These are phyloP conservation scores for Fusarium multiceps DNA, from an alignment of 2,329 filamentous ascomycete genomes.

Conservation along the genomic window DNA sequence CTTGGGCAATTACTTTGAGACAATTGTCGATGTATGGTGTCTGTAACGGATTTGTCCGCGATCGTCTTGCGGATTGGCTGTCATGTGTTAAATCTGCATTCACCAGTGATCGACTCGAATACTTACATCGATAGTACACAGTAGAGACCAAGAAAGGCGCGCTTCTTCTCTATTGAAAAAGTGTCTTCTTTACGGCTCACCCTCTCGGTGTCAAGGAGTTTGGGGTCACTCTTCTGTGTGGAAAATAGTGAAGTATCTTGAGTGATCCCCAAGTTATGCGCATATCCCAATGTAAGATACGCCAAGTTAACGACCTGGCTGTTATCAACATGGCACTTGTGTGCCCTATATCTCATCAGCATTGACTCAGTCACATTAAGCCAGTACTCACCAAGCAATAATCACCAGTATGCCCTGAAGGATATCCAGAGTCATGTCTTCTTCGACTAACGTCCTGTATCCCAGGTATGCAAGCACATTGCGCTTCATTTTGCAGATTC, in stretches of 20 bases:
- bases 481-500: conserved; percentile 54
- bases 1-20: conserved; percentile 46
- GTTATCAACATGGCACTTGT: conserved; percentile 51
- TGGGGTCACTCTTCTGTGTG: conserved; percentile 13
- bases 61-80: conserved; percentile 54
- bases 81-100: not conserved
- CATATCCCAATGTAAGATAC: conserved; percentile 55
- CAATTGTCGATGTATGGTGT: conserved; percentile 50
- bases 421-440: conserved; percentile 56
- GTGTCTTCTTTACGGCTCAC: conserved; percentile 31
- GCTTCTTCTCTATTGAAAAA: conserved; percentile 52
- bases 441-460: conserved; percentile 55
- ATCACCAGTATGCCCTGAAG: conserved; percentile 60
- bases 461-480: conserved; percentile 57
- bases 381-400: conserved; percentile 56
- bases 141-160: conserved; percentile 54
- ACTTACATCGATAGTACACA: conserved; percentile 55
- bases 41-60: conserved; percentile 49
- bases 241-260: conserved; percentile 14
- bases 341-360: conserved; percentile 46
- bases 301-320: conserved; percentile 52
- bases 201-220: conserved; percentile 21
- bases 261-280: conserved; percentile 54
- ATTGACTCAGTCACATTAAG: not conserved
- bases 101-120: not conserved